Base-by-base conservation (phyloP, 192 early-diverging fungal species). In the Phlyctochytrium arcticum region DNA sequence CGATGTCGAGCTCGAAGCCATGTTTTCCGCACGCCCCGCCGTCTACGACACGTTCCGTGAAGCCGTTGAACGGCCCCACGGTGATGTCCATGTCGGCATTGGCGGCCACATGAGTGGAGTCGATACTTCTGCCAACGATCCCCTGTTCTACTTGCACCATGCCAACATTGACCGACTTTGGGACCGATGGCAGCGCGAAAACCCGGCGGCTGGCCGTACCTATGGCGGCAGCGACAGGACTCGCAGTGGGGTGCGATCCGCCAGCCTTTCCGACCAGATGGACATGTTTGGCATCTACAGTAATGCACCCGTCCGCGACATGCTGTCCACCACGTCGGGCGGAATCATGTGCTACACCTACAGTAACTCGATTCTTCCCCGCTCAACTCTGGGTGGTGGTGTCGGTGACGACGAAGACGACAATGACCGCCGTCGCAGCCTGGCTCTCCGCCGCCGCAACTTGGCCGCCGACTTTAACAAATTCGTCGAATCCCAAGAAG, bases 131-230 rank as follows among this genome's bases (percentile, higher is more conserved):
- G 2, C 62, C 31, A 69, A 73, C 59, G 77, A 79, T 55, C 72
- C 69, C 9, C 34, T 78, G 47, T 80, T 80, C 59, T 80, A 44
- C 36, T 10, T 80, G 21, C 78, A 80, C 56, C 78, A 80, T 66
- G 10, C n/a, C 54, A 78, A 80, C 62, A 74, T 80, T 46, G 75
- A 80, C 65, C 68, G 73, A 35, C 34, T 73, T 27, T 80, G 76
- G 76, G 53, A 34, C 30, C 19, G 53, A 5, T 80, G 69, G 69
- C 73, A 76, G 44, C 12, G 29, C 2, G 48, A n/a, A 7, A 36
- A 74, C 62, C 74, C 74, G 21, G 37, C 34, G 24, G 23, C 66
- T 23, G 69, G 62, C 21, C 24, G 39, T 55, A 58, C 24, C 21
- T 75, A 46, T 42, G 30, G 17, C 31, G 74, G 69, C 59, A 15